These are phyloP conservation scores for Bryum argenteum DNA, from an alignment of 225 moss, liverwort and hornwort genomes.

Conservation along the genomic window DNA sequence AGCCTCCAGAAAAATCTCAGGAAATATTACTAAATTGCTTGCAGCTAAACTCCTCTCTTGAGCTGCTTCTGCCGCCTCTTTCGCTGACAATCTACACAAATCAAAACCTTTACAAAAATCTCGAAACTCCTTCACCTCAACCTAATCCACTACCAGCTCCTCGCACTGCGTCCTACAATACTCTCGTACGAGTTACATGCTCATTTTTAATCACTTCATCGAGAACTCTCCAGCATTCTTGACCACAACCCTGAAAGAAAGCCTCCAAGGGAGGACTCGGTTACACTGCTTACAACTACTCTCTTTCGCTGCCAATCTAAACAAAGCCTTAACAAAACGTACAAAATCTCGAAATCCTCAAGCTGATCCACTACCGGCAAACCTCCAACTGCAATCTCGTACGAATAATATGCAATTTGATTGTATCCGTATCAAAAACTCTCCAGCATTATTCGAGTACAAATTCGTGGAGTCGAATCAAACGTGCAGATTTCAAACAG, in stretches of 20 bases:
- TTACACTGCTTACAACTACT: neutral
- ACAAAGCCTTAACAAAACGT: neutral
- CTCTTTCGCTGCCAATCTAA: neutral
- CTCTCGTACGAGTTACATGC: too few species aligned
- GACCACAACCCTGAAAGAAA: too few species aligned
- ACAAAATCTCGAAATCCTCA: too few species aligned
- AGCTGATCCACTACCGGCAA: too few species aligned
- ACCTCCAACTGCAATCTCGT: neutral
- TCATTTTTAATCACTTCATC: too few species aligned
- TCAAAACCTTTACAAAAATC: neutral
- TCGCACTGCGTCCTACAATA: neutral
- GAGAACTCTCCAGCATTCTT: too few species aligned
- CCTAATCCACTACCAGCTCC: neutral
- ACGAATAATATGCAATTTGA: neutral
- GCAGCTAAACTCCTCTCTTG: neutral
- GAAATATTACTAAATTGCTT: neutral
- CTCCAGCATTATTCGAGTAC: neutral
- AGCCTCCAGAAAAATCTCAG: constrained; percentile 3
- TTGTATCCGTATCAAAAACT: neutral
- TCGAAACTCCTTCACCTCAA: neutral
- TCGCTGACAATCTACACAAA: neutral
- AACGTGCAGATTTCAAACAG: too few species aligned
- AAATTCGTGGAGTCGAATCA: neutral
- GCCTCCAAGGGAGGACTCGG: too few species aligned
- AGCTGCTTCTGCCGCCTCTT: neutral